phyloP scores from a whole-genome alignment of 441 rosid species.

The Raphanus hybrid region DNA sequence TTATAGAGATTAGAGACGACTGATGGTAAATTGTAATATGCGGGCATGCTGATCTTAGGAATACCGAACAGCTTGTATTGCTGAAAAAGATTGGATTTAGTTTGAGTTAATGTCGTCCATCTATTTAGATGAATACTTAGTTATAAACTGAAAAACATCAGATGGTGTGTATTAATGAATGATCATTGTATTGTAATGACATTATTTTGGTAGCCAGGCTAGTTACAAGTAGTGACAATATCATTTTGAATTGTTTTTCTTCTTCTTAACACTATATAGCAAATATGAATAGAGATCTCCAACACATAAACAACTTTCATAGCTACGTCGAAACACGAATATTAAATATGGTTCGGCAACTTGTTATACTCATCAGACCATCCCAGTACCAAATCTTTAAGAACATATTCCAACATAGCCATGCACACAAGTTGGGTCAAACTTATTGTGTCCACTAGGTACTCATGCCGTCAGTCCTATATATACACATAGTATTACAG shows the following conservation, averaged over 20 bases:
- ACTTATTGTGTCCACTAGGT: constrained; percentile 28
- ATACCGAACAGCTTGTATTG: not conserved
- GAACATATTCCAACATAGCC: constrained; percentile 36
- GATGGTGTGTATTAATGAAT: not conserved
- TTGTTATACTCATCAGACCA: constrained; percentile 19
- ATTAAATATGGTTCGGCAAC: constrained; percentile 10
- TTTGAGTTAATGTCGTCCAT: not conserved
- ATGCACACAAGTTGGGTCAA: constrained; percentile 38
- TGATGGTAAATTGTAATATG: not conserved
- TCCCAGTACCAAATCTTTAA: constrained; percentile 13
- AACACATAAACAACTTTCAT: not conserved
- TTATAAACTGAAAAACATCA: not conserved
- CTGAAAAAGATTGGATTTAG: not conserved
- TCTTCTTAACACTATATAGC: not conserved
- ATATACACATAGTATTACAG: constrained; percentile 6
- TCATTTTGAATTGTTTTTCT: not conserved
- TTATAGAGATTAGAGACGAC: no score
- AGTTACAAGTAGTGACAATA: not conserved
- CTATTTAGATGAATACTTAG: not conserved
- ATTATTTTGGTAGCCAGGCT: not conserved
- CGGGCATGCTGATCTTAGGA: not conserved
- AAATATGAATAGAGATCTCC: not conserved
- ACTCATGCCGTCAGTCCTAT: constrained; percentile 28
- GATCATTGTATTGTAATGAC: not conserved
- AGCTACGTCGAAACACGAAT: constrained; percentile 9